Conservation (phyloP, 306 rosid genomes). For the Inga laurina region DNA sequence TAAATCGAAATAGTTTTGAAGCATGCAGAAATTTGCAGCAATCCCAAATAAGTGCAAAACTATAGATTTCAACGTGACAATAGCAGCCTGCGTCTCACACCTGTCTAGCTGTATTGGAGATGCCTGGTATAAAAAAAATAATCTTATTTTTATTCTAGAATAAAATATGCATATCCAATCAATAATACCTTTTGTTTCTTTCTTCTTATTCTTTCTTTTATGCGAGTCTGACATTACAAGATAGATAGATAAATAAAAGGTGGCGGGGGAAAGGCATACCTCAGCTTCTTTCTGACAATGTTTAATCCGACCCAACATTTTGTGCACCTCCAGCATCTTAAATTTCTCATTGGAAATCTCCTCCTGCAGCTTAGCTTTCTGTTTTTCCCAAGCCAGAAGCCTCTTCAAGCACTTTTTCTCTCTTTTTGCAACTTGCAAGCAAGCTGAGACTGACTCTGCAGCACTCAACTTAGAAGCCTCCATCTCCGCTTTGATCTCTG, state of each 20-base stretch:
- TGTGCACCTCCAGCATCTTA: constrained; percentile 58
- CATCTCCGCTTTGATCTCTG: constrained; percentile 86
- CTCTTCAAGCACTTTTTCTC: constrained; percentile 75
- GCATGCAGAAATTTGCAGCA: not conserved
- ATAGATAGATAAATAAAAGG: not conserved
- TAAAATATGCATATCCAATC: not conserved
- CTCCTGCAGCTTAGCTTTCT: constrained; percentile 62
- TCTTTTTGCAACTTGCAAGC: constrained; percentile 71
- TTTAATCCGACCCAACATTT: constrained; percentile 47
- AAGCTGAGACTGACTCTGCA: constrained; percentile 62
- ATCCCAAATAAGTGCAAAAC: not conserved
- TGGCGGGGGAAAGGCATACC: constrained; percentile 41
- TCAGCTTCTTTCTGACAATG: constrained; percentile 60
- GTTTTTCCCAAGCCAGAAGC: constrained; percentile 82
- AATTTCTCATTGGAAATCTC: constrained; percentile 65
- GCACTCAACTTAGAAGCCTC: constrained; percentile 87
- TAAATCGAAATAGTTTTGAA: not conserved
- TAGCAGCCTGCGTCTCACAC: not conserved
- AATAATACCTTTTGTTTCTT: not conserved
- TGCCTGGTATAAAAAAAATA: not conserved
- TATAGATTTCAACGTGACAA: constrained; percentile 15
- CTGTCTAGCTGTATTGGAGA: not conserved
- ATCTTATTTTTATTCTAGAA: not conserved
- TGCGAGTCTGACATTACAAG: not conserved
- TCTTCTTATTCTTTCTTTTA: not conserved